These are phyloP conservation scores for Botrytis fabae DNA, from an alignment of 2,329 filamentous ascomycete species.

Conservation along the genomic window DNA sequence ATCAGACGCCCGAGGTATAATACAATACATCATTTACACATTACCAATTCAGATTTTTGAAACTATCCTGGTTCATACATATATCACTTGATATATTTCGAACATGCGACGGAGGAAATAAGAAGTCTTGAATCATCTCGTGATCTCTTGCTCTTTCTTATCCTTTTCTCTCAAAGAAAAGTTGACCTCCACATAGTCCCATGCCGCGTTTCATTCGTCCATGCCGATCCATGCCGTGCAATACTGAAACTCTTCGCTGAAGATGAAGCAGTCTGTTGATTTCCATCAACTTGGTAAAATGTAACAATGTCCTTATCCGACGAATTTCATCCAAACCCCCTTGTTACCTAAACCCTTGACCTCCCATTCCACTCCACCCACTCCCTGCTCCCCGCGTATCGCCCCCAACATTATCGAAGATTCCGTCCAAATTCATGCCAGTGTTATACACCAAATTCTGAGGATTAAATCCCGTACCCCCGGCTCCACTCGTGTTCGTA, in stretches of 20 bases:
- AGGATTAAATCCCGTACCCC: not conserved
- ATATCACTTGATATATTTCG: not conserved
- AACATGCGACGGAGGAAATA: not conserved
- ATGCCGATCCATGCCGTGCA: not conserved
- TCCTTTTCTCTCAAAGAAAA: not conserved
- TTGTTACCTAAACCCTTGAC: not conserved
- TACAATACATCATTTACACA: slow-evolving; percentile 4
- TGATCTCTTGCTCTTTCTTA: not conserved
- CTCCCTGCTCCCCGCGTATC: not conserved
- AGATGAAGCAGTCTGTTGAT: slow-evolving; percentile 2
- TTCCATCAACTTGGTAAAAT: not conserved
- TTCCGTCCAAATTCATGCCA: slow-evolving; percentile 10
- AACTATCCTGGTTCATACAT: not conserved
- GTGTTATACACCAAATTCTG: slow-evolving; percentile 8
- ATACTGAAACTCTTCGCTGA: slow-evolving; percentile 1
- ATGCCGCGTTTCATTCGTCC: not conserved
- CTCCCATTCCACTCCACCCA: slow-evolving; percentile 5
- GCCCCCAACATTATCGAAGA: slow-evolving; percentile 5
- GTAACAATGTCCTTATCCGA: not conserved
- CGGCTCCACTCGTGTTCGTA: not conserved
- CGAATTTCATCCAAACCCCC: not conserved
- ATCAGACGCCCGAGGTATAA: not conserved
- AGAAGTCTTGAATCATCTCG: not conserved
- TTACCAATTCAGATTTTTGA: not conserved
- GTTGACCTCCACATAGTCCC: not conserved